Evolutionary conservation across 352 stramenopile genomes (phyloP).

Genomic region (Blastocystis sp.): DNA sequence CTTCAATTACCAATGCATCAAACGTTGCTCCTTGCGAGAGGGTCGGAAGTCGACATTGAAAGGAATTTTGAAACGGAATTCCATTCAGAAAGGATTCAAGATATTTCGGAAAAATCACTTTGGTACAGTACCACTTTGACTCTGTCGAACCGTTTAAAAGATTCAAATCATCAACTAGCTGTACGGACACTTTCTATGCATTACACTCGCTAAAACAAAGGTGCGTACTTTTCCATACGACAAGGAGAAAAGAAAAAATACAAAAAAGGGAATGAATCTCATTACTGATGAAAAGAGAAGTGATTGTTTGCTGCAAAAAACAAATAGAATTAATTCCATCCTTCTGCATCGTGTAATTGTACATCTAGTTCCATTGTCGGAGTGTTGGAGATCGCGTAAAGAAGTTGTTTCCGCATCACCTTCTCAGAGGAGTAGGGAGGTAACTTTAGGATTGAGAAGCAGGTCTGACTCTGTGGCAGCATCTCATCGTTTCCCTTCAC

Average conservation of each 20-base stretch:
- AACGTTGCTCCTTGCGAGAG: neutral
- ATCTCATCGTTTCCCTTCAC: neutral
- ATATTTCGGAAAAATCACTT: neutral
- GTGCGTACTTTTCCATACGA: neutral
- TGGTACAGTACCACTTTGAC: neutral
- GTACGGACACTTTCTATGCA: neutral
- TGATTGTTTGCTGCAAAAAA: neutral
- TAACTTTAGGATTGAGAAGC: constrained; percentile 55
- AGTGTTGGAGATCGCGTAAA: constrained; percentile 53
- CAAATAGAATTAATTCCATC: neutral
- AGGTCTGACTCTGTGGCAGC: constrained; percentile 54
- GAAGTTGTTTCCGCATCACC: constrained; percentile 1
- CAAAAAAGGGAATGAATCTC: neutral
- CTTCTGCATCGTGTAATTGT: constrained; percentile 55
- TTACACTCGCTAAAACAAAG: neutral
- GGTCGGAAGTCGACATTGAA: neutral
- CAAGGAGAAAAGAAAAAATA: neutral
- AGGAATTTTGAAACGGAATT: neutral
- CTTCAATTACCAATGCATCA: neutral
- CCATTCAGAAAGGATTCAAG: neutral
- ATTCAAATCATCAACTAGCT: neutral
- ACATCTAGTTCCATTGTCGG: constrained; percentile 59
- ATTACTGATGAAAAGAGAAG: neutral
- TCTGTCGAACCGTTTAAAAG: neutral
- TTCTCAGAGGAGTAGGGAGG: constrained; percentile 21